These are phyloP conservation scores for Sedum album DNA, from an alignment of 164 flowering plant species.

Conservation along the genomic window DNA sequence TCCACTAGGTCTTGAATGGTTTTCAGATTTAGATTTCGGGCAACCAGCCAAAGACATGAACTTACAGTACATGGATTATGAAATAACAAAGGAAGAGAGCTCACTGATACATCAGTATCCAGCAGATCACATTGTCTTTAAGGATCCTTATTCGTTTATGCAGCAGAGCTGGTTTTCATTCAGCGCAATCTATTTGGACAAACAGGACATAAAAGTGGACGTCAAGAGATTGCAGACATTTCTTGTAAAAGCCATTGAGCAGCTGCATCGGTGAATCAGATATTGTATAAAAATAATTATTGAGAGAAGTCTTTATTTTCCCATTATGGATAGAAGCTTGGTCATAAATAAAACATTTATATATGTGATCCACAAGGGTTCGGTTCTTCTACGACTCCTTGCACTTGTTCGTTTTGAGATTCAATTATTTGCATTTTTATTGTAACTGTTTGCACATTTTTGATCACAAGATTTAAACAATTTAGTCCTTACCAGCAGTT, in stretches of 20 bases:
- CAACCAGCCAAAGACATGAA: conserved; percentile 53
- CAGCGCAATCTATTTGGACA: conserved; percentile 33
- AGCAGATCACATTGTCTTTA: conserved; percentile 41
- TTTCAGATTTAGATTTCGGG: conserved; percentile 31
- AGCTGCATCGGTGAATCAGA: conserved; percentile 18
- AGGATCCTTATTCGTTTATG: conserved; percentile 31
- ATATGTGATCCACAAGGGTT: too few species aligned
- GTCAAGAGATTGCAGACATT: conserved; percentile 35
- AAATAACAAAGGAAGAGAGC: conserved; percentile 51
- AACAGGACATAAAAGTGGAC: conserved; percentile 55
- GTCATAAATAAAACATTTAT: too few species aligned
- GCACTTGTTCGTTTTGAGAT: too few species aligned
- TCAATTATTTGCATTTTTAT: too few species aligned
- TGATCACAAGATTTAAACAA: too few species aligned
- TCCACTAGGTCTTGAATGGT: conserved; percentile 54
- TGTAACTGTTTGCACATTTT: too few species aligned
- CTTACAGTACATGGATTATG: conserved; percentile 58
- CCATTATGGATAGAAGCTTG: too few species aligned
- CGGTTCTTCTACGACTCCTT: too few species aligned
- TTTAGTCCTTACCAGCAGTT: neutral
- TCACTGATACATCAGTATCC: conserved; percentile 44
- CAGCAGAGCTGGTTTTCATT: conserved; percentile 37
- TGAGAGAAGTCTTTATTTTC: neutral
- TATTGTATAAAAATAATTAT: neutral
- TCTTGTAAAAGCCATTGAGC: conserved; percentile 43